Base-by-base conservation (phyloP, 441 rosid species). In the Raphanus hybrid region DNA sequence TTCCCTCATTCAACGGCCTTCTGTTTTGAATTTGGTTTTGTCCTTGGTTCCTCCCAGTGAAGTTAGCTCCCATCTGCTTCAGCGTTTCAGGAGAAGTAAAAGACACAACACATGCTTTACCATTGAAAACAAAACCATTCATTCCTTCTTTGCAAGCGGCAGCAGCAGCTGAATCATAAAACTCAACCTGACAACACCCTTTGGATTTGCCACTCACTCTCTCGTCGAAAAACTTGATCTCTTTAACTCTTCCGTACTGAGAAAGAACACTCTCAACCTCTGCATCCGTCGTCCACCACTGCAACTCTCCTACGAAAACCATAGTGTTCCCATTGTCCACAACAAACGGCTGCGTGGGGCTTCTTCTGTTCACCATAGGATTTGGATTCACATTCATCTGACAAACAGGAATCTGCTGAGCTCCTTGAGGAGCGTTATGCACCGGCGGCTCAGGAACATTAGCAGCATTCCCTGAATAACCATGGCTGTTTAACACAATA, bases 201-300 rank as follows among this genome's bases (percentile, higher is more conserved):
- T 93, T 93, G 57, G 97, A 93, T 80, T 93, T 93, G 9, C 97
- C 98, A 79, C 98, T 91, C 8, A 97, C 97, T 75, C 89, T 91
- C 84, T 93, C 98, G 48, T 93, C 98, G 71, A 89, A 93, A 77
- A 91, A 93, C 83, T 90, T 93, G 52, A 93, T 85, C 85, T 93
- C 97, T 83, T 93, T 93, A 15, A 90, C 92, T 76, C 86, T 88
- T 77, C 98, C 98, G 82, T 88, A 93, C 73, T 89, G 92, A 82
- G 91, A 87, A 69, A 89, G 89, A 71, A 86, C 86, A 58, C 86
- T 78, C 83, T 95, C 99, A 76, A 95, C 85, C 84, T 95, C 99
- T 2, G 90, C 92, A 86, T 95, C 99, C 27, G 98, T 95, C 12
- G 99, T 95, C 99, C 99, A 95, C 99, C 99, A 95, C 70, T 95